Conservation (phyloP, 192 early-diverging fungal genomes). For the Backusella macrospora region DNA sequence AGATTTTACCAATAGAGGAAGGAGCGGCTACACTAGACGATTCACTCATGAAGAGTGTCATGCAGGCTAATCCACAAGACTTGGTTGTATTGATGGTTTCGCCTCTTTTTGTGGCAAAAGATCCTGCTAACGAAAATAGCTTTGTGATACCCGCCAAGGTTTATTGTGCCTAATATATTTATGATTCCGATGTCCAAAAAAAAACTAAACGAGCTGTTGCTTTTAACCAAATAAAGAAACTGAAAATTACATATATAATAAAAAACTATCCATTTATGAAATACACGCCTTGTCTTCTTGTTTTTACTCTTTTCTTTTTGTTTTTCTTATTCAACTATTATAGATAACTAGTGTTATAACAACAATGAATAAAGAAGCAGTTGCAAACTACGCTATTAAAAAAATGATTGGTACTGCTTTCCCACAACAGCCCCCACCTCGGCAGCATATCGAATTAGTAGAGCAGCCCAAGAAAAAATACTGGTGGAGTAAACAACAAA, state of each 20-base stretch:
- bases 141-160: slow-evolving; percentile 38
- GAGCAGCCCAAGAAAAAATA: slow-evolving; percentile 19
- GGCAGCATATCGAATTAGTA: background rate
- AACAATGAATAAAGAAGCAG: slow-evolving; percentile 18
- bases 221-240: slow-evolving; percentile 5
- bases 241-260: slow-evolving; percentile 1
- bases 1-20: slow-evolving; percentile 38
- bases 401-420: background rate
- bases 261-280: too few relatives aligned
- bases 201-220: background rate
- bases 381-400: slow-evolving; percentile 19
- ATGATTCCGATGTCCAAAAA: background rate
- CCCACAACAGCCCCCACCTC: background rate
- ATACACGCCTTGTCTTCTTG: too few relatives aligned
- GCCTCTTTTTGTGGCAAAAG: slow-evolving; percentile 32
- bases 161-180: slow-evolving; percentile 25
- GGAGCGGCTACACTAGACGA: slow-evolving; percentile 16
- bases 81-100: slow-evolving; percentile 24
- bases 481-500: slow-evolving; percentile 16
- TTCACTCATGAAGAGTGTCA: slow-evolving; percentile 25
- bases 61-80: slow-evolving; percentile 20
- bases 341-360: too few relatives aligned
- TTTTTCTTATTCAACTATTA: too few relatives aligned
- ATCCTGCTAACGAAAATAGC: slow-evolving; percentile 25
- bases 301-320: too few relatives aligned